Base-by-base conservation (phyloP, 257 asterid genomes). In the Cynanchum wilfordii region DNA sequence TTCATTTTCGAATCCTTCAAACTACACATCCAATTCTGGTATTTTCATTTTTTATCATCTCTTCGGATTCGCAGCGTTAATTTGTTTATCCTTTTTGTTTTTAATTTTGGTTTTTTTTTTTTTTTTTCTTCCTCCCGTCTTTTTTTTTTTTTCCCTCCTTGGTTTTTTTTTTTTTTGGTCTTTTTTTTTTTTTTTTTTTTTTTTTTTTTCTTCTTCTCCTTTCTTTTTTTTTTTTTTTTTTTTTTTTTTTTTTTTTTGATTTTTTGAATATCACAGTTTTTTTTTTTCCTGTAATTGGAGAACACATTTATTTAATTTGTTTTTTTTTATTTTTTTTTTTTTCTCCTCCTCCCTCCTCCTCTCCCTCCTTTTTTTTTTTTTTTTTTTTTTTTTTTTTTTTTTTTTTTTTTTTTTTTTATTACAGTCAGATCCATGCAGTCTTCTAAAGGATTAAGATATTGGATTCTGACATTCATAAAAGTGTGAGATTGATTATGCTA, bases 21-120 rank as follows among this genome's bases (percentile, higher is more conserved):
- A 63, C 75, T 66, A 27, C 62, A 3, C 45, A 51, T 82, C 88
- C 44, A 78, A 42, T 77, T 79, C 85, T 73, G 79, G 89, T 85
- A 51, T 15, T 71, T 63, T 3, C 1, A 0, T 47, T 68, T 63
- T 16, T 50, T 9, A 60, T 44, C n/a, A 55, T 13, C 57, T 68
- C 38, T 47, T 6, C 72, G 36, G 10, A 10, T 27, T 66, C 10
- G 24, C 12, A 0, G 11, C 17, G 2, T 33, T 42, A 7, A 9
- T 33, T 42, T 3, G 0, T 42, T 67, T 22, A 13, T 25, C 47
- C 2, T 42, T 42, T 42, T 38, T 38, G 9, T 38, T 38, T 38
- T 38, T 38, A 0, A 4, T 4, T 38, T 38, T 42, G 7, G 10
- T 44, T 20, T 20, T 22, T 13, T 25, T 11, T 44, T 68, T 13